Conservation (phyloP, 2,329 filamentous ascomycete species). For the Penicillium hordei region DNA sequence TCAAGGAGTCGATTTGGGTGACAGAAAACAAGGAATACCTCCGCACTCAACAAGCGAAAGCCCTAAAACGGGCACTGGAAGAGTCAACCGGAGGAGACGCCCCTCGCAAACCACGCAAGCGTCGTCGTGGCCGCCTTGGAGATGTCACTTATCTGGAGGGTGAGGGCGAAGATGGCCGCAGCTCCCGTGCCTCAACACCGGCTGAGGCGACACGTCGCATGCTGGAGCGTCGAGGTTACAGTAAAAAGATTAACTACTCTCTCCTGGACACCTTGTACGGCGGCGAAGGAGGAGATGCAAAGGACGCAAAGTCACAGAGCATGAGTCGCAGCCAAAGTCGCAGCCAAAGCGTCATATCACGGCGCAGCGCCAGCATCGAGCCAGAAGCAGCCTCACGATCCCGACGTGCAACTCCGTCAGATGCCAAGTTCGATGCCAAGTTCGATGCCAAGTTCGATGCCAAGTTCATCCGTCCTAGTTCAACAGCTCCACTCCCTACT, state of each 20-base stretch:
- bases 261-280: constrained; percentile 42
- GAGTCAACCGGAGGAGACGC: constrained; percentile 47
- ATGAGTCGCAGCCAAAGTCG: constrained; percentile 35
- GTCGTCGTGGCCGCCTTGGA: constrained; percentile 48
- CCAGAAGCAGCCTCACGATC: constrained; percentile 21
- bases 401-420: constrained; percentile 16
- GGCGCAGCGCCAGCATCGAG: constrained; percentile 31
- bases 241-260: constrained; percentile 71
- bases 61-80: constrained; percentile 69
- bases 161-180: constrained; percentile 59
- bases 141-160: constrained; percentile 49
- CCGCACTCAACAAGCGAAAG: constrained; percentile 79
- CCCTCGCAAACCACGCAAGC: constrained; percentile 50
- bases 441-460: constrained; percentile 20
- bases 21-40: constrained; percentile 94
- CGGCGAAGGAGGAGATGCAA: constrained; percentile 35
- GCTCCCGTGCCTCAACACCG: constrained; percentile 64
- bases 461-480: constrained; percentile 17
- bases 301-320: constrained; percentile 32
- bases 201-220: constrained; percentile 68
- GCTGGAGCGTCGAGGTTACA: constrained; percentile 66
- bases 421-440: constrained; percentile 20
- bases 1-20: constrained; percentile 92
- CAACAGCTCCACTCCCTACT: constrained; percentile 1
- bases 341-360: constrained; percentile 35